Evolutionary conservation across 768 basidiomycete species (phyloP).

Genomic region (Cyclocybe cylindracea): DNA sequence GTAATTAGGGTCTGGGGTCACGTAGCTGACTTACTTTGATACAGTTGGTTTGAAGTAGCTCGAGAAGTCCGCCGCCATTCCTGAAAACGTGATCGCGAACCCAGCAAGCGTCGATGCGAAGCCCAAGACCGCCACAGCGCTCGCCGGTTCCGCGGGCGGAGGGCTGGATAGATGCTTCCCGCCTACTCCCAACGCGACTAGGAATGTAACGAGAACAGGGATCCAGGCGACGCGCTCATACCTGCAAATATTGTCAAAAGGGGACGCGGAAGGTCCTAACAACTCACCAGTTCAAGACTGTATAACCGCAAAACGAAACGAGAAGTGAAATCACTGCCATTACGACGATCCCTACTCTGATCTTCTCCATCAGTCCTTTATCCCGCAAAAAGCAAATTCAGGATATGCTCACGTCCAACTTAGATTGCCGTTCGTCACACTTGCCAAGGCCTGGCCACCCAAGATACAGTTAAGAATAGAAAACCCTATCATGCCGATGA

Average conservation of each 20-base stretch:
- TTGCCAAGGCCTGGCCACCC: conserved; percentile 57
- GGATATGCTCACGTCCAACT: conserved; percentile 41
- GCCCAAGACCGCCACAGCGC: conserved; percentile 53
- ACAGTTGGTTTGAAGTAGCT: conserved; percentile 64
- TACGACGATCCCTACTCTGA: conserved; percentile 80
- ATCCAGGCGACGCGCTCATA: conserved; percentile 80
- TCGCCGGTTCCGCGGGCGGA: conserved; percentile 52
- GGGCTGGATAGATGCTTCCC: conserved; percentile 64
- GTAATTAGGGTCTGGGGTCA: neutral
- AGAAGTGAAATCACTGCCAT: conserved; percentile 69
- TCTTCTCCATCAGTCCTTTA: neutral
- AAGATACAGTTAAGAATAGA: conserved; percentile 72
- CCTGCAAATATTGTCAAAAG: conserved; percentile 23
- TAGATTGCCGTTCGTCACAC: conserved; percentile 38
- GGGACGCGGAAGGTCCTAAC: neutral
- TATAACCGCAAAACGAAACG: conserved; percentile 61
- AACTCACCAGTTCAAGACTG: conserved; percentile 44
- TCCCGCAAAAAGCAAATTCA: neutral
- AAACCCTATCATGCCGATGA: conserved; percentile 67
- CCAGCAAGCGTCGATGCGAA: conserved; percentile 75
- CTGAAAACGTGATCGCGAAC: conserved; percentile 65
- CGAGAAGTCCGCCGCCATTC: conserved; percentile 73
- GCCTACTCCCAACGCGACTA: conserved; percentile 72
- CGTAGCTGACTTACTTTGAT: conserved; percentile 46
- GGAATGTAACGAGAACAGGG: conserved; percentile 71